Percentiles rank a stretch among this genome's conserved stretches.
phyloP scores from a whole-genome alignment of 148 eudicot genomes.

The Silene uniflora region DNA sequence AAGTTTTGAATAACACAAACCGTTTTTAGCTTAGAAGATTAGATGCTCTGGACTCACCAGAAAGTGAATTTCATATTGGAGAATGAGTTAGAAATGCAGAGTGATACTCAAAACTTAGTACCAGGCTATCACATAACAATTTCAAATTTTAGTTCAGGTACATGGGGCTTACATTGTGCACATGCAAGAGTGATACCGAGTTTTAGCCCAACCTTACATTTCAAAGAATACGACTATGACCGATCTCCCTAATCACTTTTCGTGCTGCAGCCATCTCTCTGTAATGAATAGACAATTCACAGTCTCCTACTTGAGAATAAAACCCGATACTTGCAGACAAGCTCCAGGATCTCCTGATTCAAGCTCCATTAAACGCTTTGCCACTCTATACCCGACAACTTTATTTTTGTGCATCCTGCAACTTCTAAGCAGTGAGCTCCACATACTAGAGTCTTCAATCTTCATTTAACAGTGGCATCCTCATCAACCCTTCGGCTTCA shows the following conservation, averaged over 20 bases:
- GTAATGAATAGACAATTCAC: slow-evolving; percentile 38
- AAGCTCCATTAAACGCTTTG: slow-evolving; percentile 45
- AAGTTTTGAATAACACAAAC: background rate
- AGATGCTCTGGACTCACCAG: slow-evolving; percentile 1
- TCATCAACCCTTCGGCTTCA: slow-evolving; percentile 61
- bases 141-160: too few species aligned
- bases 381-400: slow-evolving; percentile 52
- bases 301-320: slow-evolving; percentile 63
- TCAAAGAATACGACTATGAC: slow-evolving; percentile 50
- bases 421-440: slow-evolving; percentile 77
- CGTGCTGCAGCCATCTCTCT: slow-evolving; percentile 49
- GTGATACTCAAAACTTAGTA: background rate
- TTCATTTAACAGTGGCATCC: slow-evolving; percentile 31
- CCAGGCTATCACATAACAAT: too few species aligned
- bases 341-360: slow-evolving; percentile 47
- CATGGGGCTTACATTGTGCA: too few species aligned
- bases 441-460: slow-evolving; percentile 43
- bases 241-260: slow-evolving; percentile 47
- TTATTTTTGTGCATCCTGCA: slow-evolving; percentile 60
- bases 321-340: slow-evolving; percentile 55
- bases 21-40: background rate
- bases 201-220: slow-evolving; percentile 1
- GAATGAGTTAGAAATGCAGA: too few species aligned
- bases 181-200: background rate
- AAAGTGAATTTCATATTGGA: background rate